These are phyloP conservation scores for Volvox reticuliferus DNA, from an alignment of 139 green algal genomes.

Conservation along the genomic window DNA sequence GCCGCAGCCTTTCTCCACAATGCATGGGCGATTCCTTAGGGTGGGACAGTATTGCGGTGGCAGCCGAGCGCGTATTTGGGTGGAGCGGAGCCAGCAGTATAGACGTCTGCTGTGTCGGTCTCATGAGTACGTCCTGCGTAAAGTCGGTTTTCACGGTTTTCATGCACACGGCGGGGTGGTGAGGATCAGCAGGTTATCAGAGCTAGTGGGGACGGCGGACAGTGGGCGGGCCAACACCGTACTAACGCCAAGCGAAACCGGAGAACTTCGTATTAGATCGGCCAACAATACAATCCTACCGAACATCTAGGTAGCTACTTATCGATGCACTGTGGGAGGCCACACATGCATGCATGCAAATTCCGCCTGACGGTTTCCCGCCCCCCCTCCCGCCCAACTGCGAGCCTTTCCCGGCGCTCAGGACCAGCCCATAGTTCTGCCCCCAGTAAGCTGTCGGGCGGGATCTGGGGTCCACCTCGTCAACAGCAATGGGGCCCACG, in stretches of 20 bases:
- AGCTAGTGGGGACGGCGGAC: no score
- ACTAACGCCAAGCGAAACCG: no score
- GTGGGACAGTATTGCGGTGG: background rate
- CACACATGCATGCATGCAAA: background rate
- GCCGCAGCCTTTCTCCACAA: conserved; percentile 1
- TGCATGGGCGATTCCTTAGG: conserved; percentile 5
- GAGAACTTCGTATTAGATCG: no score
- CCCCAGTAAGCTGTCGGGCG: conserved; percentile 53
- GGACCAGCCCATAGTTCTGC: background rate
- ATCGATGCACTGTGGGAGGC: background rate
- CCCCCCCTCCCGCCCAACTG: background rate
- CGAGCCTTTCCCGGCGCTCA: background rate
- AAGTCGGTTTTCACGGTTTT: no score
- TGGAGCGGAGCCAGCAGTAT: background rate
- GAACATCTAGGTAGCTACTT: background rate
- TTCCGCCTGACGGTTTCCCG: background rate
- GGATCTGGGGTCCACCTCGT: conserved; percentile 55
- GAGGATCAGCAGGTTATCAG: no score
- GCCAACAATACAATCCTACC: background rate
- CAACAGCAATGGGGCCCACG: conserved; percentile 42
- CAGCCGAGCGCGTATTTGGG: background rate
- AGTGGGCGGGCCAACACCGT: no score
- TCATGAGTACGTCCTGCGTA: no score
- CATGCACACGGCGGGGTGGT: background rate
- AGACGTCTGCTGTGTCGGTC: no score